phyloP scores from a whole-genome alignment of 1,284 basidiomycete species.

The Ceratobasidium sp. region DNA sequence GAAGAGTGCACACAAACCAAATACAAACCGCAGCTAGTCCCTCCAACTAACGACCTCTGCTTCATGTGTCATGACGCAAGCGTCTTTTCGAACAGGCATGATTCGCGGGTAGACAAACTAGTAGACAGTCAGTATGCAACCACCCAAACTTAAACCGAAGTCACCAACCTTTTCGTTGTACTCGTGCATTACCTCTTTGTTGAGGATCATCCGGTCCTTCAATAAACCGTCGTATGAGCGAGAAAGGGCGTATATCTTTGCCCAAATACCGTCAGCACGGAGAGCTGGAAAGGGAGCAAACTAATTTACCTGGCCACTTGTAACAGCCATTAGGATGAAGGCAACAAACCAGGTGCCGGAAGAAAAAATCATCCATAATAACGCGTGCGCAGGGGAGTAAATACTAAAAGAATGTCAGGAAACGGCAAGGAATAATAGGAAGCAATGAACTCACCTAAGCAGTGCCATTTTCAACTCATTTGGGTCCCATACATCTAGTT shows the following conservation, averaged over 20 bases:
- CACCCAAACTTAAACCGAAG: slow-evolving; percentile 44
- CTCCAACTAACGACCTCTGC: slow-evolving; percentile 66
- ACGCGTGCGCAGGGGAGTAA: slow-evolving; percentile 76
- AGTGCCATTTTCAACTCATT: slow-evolving; percentile 72
- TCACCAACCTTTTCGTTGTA: slow-evolving; percentile 72
- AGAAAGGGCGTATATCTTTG: slow-evolving; percentile 60
- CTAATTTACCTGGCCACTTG: slow-evolving; percentile 65
- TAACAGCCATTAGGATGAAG: slow-evolving; percentile 66
- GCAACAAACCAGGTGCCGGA: slow-evolving; percentile 77
- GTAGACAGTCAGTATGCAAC: slow-evolving; percentile 43
- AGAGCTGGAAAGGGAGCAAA: neutral
- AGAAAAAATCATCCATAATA: slow-evolving; percentile 74
- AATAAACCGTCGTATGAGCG: slow-evolving; percentile 67
- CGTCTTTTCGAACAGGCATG: slow-evolving; percentile 76
- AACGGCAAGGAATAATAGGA: neutral
- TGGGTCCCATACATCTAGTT: slow-evolving; percentile 79
- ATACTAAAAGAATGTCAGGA: slow-evolving; percentile 50
- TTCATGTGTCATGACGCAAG: slow-evolving; percentile 83
- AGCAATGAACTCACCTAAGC: slow-evolving; percentile 53
- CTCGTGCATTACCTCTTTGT: slow-evolving; percentile 83
- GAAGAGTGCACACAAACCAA: neutral
- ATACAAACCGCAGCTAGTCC: neutral
- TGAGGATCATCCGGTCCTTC: slow-evolving; percentile 78
- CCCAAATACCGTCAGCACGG: slow-evolving; percentile 12
- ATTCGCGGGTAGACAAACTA: slow-evolving; percentile 84